Percentiles rank a stretch among this genome's conserved stretches.
These are phyloP conservation scores for Solanum dulcamara DNA, from an alignment of 257 asterid species.

Conservation along the genomic window DNA sequence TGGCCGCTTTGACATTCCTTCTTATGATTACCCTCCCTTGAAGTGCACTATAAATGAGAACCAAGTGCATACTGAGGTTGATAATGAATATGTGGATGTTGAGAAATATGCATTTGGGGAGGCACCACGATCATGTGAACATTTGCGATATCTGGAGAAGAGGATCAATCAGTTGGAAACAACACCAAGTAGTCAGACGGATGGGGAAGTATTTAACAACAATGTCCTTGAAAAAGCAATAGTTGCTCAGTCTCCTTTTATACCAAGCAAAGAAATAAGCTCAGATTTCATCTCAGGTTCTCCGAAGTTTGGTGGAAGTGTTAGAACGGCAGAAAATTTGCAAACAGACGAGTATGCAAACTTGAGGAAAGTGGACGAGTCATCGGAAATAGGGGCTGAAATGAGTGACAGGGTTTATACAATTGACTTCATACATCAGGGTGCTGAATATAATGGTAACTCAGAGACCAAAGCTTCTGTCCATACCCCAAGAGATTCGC, in stretches of 20 bases:
- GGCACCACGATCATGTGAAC: slow-evolving; percentile 47
- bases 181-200: slow-evolving; percentile 55
- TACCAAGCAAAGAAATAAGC: slow-evolving; percentile 30
- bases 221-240: slow-evolving; percentile 59
- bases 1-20: slow-evolving; percentile 34
- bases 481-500: slow-evolving; percentile 37
- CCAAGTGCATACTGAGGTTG: slow-evolving; percentile 30
- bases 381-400: slow-evolving; percentile 60
- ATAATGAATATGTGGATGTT: slow-evolving; percentile 46
- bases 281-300: slow-evolving; percentile 40
- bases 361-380: slow-evolving; percentile 37
- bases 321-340: slow-evolving; percentile 38
- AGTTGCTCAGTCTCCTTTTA: slow-evolving; percentile 70
- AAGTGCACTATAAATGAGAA: slow-evolving; percentile 52
- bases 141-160: slow-evolving; percentile 58
- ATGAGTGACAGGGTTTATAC: slow-evolving; percentile 70
- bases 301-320: slow-evolving; percentile 41
- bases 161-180: slow-evolving; percentile 75
- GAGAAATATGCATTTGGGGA: slow-evolving; percentile 76
- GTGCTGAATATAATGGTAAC: slow-evolving; percentile 26
- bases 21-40: slow-evolving; percentile 63
- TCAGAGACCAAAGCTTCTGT: slow-evolving; percentile 38
- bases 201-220: slow-evolving; percentile 37
- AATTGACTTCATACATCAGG: slow-evolving; percentile 67
- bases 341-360: slow-evolving; percentile 38